Conservation (phyloP, 768 basidiomycete species). For the Russula abietina region DNA sequence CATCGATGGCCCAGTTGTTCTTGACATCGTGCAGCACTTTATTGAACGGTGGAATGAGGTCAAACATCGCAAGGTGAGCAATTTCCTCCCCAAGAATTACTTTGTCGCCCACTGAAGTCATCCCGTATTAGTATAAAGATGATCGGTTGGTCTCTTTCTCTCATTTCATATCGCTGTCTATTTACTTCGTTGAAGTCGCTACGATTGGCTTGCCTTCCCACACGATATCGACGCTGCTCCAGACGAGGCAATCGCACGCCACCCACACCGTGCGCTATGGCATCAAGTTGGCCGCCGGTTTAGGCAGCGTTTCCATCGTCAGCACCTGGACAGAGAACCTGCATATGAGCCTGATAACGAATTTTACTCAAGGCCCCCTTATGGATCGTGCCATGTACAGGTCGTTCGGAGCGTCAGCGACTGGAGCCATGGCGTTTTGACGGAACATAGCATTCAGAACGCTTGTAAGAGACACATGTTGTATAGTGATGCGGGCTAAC, state of each 20-base stretch:
- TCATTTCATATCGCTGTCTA: not conserved
- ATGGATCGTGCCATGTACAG: conserved; percentile 64
- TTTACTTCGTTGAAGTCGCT: conserved; percentile 35
- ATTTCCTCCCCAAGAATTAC: not conserved
- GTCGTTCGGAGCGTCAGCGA: conserved; percentile 82
- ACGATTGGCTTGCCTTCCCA: conserved; percentile 73
- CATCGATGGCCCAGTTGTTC: conserved; percentile 68
- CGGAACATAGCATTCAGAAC: conserved; percentile 88
- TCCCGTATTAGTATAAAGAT: conserved; percentile 31
- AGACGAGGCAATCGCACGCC: conserved; percentile 62
- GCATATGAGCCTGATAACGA: conserved; percentile 32
- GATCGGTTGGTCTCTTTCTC: conserved; percentile 39
- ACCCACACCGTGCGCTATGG: conserved; percentile 66
- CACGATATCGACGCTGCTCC: conserved; percentile 58
- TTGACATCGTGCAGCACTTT: conserved; percentile 93
- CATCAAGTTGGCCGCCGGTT: conserved; percentile 30
- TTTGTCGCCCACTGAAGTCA: not conserved
- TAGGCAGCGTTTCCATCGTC: conserved; percentile 29
- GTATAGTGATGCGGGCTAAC: conserved; percentile 3
- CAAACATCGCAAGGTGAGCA: conserved; percentile 67
- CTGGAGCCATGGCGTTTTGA: conserved; percentile 91
- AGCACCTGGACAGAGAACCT: conserved; percentile 31
- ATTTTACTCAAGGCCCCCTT: conserved; percentile 38
- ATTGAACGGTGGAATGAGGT: conserved; percentile 88
- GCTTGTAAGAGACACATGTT: conserved; percentile 55